Base-by-base conservation (phyloP, 176 grass and related monocot genomes). In the Avena insularis region DNA sequence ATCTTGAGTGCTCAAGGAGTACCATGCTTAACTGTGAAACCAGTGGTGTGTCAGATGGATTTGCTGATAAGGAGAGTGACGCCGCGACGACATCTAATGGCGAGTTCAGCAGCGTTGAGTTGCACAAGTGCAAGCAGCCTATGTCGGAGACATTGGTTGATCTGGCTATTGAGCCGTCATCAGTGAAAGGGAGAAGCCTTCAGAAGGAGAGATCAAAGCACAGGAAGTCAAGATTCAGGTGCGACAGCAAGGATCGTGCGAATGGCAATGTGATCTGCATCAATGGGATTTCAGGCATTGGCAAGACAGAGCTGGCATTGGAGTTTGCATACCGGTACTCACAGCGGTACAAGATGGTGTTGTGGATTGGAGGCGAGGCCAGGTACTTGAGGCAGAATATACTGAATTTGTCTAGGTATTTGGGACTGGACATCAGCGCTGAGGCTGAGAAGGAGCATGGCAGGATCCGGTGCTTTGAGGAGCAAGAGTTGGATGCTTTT, bases 341-440 rank as follows among this genome's bases (percentile, higher is more conserved):
- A 5, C 97, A 96, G 67, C 85, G 97, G 83, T 98, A 98, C 92
- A 98, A 96, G 87, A 93, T 94, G 97, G 94, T 98, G 12, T 20
- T 98, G 50, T 98, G 97, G 97, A 87, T 98, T 25, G 94, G 94
- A 81, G 97, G 97, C 2, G 94, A 98, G 33, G 89, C 93, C 17
- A 90, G 89, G 70, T 94, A 93, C 75, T 82, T 98, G 35, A 89
- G 97, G 53, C 94, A 98, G 78, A 96, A 94, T 62, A 94, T 98
- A 54, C 90, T 98, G 75, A 98, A 96, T 80, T 85, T 98, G 14
- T 96, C 97, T 0, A 62, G 87, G 64, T 90, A 79, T 88, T 81
- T 98, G 80, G 89, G 92, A 38, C 35, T 96, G 79, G 96, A 98
- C 80, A 90, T 98, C 61, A 98, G 93, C 29, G 90, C 92, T 55